Evolutionary conservation across 2,329 filamentous ascomycete genomes (phyloP).

Genomic region (Phialophora tarda): DNA sequence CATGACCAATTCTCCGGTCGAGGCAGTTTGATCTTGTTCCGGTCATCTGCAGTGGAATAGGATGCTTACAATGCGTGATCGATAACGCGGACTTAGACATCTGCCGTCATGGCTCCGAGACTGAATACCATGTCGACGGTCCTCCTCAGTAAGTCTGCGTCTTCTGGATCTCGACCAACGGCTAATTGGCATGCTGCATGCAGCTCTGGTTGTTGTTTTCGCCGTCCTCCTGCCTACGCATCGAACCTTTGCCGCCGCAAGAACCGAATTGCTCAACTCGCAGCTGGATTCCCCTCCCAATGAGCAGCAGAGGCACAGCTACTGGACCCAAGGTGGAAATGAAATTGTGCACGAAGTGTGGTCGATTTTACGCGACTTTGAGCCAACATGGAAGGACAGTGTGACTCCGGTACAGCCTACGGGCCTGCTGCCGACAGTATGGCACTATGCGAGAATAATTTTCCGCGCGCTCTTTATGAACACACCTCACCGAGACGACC

Average conservation of each 20-base stretch:
- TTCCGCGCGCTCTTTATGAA: constrained; percentile 71
- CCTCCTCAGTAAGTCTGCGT: constrained; percentile 23
- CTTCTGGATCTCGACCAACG: background rate
- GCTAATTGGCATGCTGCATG: background rate
- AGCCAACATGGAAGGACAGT: constrained; percentile 38
- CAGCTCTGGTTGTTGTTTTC: constrained; percentile 16
- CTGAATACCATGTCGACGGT: constrained; percentile 6
- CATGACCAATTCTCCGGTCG: background rate
- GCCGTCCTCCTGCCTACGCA: constrained; percentile 2
- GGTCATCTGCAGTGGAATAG: background rate
- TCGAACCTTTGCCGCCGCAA: constrained; percentile 16
- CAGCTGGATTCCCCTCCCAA: constrained; percentile 21
- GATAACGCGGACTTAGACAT: constrained; percentile 12
- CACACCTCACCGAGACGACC: constrained; percentile 55
- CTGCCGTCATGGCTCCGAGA: constrained; percentile 25
- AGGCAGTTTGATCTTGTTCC: background rate
- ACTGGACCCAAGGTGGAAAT: constrained; percentile 35
- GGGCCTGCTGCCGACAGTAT: constrained; percentile 62
- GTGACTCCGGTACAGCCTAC: constrained; percentile 54
- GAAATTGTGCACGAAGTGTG: constrained; percentile 38
- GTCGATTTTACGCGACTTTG: constrained; percentile 36
- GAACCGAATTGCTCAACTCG: constrained; percentile 6
- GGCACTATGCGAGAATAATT: constrained; percentile 67
- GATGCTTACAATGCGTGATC: constrained; percentile 18
- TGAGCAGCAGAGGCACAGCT: constrained; percentile 31